These are phyloP conservation scores for Scleroderma bovista DNA, from an alignment of 768 basidiomycete genomes.

Conservation along the genomic window DNA sequence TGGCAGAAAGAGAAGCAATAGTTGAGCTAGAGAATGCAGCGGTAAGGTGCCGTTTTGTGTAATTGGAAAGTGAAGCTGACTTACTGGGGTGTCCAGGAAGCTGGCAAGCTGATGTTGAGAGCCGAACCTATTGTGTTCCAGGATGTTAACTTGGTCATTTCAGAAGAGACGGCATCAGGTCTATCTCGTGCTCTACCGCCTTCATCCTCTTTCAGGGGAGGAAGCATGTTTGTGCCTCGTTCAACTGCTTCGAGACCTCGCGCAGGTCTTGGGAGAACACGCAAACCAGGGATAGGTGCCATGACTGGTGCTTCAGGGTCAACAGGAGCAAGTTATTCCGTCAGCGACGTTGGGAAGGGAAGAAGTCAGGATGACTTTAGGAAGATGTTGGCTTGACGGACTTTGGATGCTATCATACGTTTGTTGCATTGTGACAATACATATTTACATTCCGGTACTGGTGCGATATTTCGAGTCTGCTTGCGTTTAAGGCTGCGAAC, in stretches of 20 bases:
- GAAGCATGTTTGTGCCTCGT: conserved; percentile 63
- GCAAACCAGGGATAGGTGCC: conserved; percentile 31
- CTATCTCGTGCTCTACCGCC: conserved; percentile 22
- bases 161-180: conserved; percentile 44
- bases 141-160: conserved; percentile 52
- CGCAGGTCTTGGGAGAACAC: conserved; percentile 62
- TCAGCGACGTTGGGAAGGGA: conserved; percentile 22
- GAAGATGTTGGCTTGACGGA: conserved; percentile 51
- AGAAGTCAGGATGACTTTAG: conserved; percentile 84
- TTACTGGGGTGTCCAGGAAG: conserved; percentile 51
- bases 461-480: too few species aligned
- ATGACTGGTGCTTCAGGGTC: conserved; percentile 7
- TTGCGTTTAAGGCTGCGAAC: too few species aligned
- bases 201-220: conserved; percentile 34
- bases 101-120: conserved; percentile 69
- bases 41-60: conserved; percentile 34
- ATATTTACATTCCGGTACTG: too few species aligned
- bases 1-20: conserved; percentile 52
- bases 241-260: conserved; percentile 59
- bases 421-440: too few species aligned
- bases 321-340: conserved; percentile 6
- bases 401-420: too few species aligned
- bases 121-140: conserved; percentile 69
- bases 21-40: conserved; percentile 63
- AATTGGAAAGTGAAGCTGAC: not conserved